Evolutionary conservation across 352 stramenopile genomes (phyloP).

Genomic region (Globisporangium paroecandrum): DNA sequence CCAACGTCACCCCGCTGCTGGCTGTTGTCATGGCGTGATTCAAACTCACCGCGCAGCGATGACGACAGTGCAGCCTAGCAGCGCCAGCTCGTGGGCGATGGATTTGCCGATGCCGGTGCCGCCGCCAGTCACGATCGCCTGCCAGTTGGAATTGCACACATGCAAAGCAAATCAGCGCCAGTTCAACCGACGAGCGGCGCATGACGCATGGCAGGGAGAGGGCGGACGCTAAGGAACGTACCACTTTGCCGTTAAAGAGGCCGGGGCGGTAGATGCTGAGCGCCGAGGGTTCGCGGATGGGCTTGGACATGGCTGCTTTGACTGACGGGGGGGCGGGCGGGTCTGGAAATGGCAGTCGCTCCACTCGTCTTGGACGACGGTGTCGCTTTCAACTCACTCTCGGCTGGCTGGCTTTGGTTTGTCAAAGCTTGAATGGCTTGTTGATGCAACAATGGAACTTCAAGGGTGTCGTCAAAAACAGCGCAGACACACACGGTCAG

Average conservation of each 20-base stretch:
- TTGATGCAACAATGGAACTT: constrained; percentile 14
- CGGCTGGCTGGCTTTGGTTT: not conserved
- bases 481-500: too few species aligned
- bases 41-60: constrained; percentile 64
- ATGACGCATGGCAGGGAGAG: not conserved
- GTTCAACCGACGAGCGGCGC: not conserved
- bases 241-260: constrained; percentile 77
- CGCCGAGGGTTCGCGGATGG: constrained; percentile 47
- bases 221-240: constrained; percentile 20
- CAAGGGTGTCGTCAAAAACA: not conserved
- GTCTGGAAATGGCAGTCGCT: not conserved
- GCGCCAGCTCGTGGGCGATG: constrained; percentile 77
- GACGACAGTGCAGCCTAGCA: constrained; percentile 72
- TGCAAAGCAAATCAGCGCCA: not conserved
- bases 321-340: too few species aligned
- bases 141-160: not conserved
- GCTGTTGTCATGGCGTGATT: not conserved
- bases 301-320: constrained; percentile 9
- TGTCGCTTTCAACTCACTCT: not conserved
- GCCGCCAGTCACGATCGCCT: constrained; percentile 84
- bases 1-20: not conserved
- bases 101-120: constrained; percentile 84
- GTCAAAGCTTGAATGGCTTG: not conserved
- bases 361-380: too few species aligned
- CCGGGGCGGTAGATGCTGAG: constrained; percentile 59